Conservation (phyloP, 352 stramenopile species). For the Pythium biforme region DNA sequence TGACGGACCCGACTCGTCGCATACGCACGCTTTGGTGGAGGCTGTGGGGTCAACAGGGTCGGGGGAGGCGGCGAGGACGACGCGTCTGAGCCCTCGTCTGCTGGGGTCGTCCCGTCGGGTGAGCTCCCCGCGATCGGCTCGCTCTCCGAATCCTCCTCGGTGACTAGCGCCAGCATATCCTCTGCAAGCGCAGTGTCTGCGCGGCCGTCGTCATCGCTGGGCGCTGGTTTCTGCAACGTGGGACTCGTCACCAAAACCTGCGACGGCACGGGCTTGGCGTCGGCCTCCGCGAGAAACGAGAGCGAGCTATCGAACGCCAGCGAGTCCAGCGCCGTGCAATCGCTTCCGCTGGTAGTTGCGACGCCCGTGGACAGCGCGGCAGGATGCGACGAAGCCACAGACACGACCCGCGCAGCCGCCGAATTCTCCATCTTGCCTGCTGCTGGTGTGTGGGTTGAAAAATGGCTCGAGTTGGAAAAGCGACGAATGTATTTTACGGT, state of each 20-base stretch:
- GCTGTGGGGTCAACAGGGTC: background rate
- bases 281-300: background rate
- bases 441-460: too few relatives aligned
- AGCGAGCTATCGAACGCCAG: background rate
- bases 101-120: background rate
- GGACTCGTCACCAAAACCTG: background rate
- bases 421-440: too few relatives aligned
- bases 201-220: background rate
- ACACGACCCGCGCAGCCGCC: too few relatives aligned
- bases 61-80: background rate
- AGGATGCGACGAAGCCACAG: too few relatives aligned
- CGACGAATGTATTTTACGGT: too few relatives aligned
- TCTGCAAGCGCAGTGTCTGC: background rate
- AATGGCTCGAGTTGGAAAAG: too few relatives aligned
- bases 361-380: too few relatives aligned
- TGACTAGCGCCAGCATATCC: background rate
- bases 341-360: too few relatives aligned
- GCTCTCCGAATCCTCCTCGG: background rate
- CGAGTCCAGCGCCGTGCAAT: background rate
- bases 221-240: background rate
- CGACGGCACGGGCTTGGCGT: background rate
- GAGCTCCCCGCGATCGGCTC: background rate
- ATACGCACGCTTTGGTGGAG: too few relatives aligned
- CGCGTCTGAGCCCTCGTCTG: too few relatives aligned
- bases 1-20: background rate